phyloP scores from a whole-genome alignment of 371 early-diverging fungal genomes.

The Mortierella sp. region DNA sequence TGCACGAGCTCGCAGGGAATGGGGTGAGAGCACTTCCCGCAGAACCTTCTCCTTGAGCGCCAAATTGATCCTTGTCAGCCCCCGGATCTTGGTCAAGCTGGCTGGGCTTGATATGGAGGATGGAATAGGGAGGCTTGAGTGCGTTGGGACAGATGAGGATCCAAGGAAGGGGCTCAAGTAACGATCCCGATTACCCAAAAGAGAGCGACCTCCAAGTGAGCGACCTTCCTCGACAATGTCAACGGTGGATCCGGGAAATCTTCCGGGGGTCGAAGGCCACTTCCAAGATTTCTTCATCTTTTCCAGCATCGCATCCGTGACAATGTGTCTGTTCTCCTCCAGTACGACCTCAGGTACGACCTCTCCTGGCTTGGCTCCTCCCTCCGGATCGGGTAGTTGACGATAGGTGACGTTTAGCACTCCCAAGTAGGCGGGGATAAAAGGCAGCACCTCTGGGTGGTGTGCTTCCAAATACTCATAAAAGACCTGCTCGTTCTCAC shows the following conservation, averaged over 20 bases:
- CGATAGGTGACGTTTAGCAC: constrained; percentile 93
- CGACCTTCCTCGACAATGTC: constrained; percentile 55
- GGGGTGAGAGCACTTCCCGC: constrained; percentile 82
- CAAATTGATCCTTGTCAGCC: constrained; percentile 61
- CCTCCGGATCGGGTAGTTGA: constrained; percentile 55
- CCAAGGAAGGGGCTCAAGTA: constrained; percentile 25
- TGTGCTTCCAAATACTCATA: constrained; percentile 88
- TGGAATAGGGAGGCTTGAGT: constrained; percentile 42
- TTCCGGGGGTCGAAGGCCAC: constrained; percentile 58
- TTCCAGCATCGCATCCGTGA: constrained; percentile 75
- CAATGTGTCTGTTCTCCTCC: constrained; percentile 84
- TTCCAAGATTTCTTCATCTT: constrained; percentile 59
- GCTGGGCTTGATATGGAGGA: constrained; percentile 42
- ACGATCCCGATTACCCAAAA: constrained; percentile 16
- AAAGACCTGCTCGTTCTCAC: constrained; percentile 85
- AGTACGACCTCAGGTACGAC: constrained; percentile 79
- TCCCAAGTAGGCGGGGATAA: constrained; percentile 93
- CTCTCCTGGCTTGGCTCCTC: constrained; percentile 49
- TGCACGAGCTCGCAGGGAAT: constrained; percentile 72
- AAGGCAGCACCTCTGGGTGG: constrained; percentile 87
- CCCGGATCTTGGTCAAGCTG: constrained; percentile 43
- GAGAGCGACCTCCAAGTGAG: constrained; percentile 32
- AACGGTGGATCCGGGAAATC: constrained; percentile 55
- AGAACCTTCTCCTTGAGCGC: constrained; percentile 80
- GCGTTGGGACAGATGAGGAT: constrained; percentile 44